A percentile compares a stretch with the other conserved stretches of the same genome.
Evolutionary conservation across 805 yeast species (phyloP).

Genomic region (Yarrowia divulgata): DNA sequence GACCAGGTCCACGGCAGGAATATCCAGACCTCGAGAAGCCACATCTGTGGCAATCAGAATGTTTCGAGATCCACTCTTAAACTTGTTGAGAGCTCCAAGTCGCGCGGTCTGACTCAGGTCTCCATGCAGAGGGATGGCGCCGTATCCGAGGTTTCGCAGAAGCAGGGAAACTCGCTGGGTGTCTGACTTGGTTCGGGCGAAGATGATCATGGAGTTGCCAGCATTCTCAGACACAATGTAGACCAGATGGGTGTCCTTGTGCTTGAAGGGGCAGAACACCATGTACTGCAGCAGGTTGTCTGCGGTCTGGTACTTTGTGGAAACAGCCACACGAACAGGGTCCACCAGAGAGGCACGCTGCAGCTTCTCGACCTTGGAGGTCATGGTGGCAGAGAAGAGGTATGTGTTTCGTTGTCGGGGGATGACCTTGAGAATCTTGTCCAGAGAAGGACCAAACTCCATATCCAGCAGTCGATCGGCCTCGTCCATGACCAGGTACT

Average conservation of each 20-base stretch:
- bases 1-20: conserved; percentile 89
- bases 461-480: conserved; percentile 94
- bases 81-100: conserved; percentile 87
- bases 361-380: conserved; percentile 90
- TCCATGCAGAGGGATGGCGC: conserved; percentile 93
- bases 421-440: conserved; percentile 79
- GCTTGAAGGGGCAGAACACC: conserved; percentile 90
- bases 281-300: conserved; percentile 89
- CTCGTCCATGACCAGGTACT: conserved; percentile 92
- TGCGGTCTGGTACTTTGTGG: conserved; percentile 88
- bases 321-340: conserved; percentile 91
- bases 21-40: conserved; percentile 96
- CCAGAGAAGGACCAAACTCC: conserved; percentile 96
- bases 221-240: conserved; percentile 78
- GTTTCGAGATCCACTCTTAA: conserved; percentile 91
- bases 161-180: conserved; percentile 88
- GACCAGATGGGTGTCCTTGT: conserved; percentile 85
- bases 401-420: conserved; percentile 83
- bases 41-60: conserved; percentile 95
- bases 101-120: conserved; percentile 94
- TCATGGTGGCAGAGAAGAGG: conserved; percentile 95
- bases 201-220: conserved; percentile 88
- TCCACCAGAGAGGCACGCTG: conserved; percentile 89
- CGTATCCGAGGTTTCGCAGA: conserved; percentile 80
- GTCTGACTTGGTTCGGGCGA: conserved; percentile 94